Conservation (phyloP, 2,329 filamentous ascomycete species). For the Fusarium nurragi region DNA sequence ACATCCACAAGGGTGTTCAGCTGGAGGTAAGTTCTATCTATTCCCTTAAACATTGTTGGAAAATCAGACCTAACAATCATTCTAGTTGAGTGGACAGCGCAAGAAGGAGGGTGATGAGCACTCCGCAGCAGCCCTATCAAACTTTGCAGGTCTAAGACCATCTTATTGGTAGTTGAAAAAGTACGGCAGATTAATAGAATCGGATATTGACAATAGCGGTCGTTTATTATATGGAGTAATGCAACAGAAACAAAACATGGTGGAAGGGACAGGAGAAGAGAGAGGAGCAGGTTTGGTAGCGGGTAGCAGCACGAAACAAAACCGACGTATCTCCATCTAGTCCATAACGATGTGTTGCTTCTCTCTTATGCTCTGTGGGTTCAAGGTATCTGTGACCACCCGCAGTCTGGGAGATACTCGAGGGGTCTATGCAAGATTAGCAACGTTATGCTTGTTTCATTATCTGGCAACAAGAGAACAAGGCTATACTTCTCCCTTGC, state of each 20-base stretch:
- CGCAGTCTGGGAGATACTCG: background rate
- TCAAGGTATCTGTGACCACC: slow-evolving; percentile 9
- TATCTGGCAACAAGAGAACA: background rate
- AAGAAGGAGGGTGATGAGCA: slow-evolving; percentile 72
- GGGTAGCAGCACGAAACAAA: slow-evolving; percentile 34
- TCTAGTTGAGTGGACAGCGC: slow-evolving; percentile 72
- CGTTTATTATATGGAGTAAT: slow-evolving; percentile 21
- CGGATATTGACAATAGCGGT: slow-evolving; percentile 24
- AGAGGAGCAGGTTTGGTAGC: slow-evolving; percentile 36
- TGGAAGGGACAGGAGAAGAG: slow-evolving; percentile 4
- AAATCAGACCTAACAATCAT: slow-evolving; percentile 18
- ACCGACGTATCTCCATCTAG: slow-evolving; percentile 20
- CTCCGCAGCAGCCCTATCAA: slow-evolving; percentile 57
- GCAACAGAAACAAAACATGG: slow-evolving; percentile 27
- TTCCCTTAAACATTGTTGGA: background rate
- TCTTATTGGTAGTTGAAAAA: slow-evolving; percentile 63
- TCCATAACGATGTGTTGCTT: slow-evolving; percentile 14
- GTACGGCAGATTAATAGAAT: slow-evolving; percentile 17
- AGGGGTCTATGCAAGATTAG: slow-evolving; percentile 1
- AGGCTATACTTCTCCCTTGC: slow-evolving; percentile 14
- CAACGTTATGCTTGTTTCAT: background rate
- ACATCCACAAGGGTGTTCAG: slow-evolving; percentile 92
- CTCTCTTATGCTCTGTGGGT: background rate
- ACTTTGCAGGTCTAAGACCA: slow-evolving; percentile 68
- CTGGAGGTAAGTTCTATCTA: slow-evolving; percentile 71